Percentiles rank a stretch among this genome's conserved stretches.
Conservation (phyloP, 129 eudicot genomes). For the Artemisia argyi region DNA sequence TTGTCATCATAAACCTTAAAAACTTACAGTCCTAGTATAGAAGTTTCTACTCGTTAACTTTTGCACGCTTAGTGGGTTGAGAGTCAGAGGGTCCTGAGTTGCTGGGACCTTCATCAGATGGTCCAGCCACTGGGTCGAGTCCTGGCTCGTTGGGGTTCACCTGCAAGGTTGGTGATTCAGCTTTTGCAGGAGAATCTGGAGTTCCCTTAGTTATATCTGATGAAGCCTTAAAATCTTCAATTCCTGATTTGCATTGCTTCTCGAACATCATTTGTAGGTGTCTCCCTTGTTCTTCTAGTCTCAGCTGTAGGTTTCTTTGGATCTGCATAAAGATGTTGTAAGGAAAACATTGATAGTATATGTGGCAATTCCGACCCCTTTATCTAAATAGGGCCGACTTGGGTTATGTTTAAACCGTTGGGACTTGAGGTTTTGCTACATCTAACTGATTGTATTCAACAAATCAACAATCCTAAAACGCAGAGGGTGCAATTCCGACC, state of each 20-base stretch:
- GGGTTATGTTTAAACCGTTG: no score
- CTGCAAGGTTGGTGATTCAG: conserved; percentile 19
- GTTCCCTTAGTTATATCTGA: conserved; percentile 39
- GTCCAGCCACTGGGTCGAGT: conserved; percentile 22
- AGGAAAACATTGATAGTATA: neutral
- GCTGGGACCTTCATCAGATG: conserved; percentile 30
- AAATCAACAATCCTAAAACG: neutral
- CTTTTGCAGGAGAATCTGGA: conserved; percentile 37
- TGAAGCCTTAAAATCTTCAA: conserved; percentile 41
- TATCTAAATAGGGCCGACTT: no score
- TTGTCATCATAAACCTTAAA: conserved; percentile 23
- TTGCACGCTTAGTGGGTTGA: conserved; percentile 69
- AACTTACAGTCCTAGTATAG: conserved; percentile 2
- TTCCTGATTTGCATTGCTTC: conserved; percentile 77
- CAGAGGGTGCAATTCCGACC: neutral
- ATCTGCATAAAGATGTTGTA: conserved; percentile 44
- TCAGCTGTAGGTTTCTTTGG: conserved; percentile 85
- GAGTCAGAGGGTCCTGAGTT: conserved; percentile 36
- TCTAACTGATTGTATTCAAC: neutral
- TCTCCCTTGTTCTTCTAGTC: conserved; percentile 94
- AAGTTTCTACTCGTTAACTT: conserved; percentile 38
- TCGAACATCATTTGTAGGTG: conserved; percentile 91
- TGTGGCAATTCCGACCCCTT: neutral
- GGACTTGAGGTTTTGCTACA: no score
- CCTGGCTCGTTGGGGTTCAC: conserved; percentile 23